Evolutionary conservation across 208 protist species (phyloP), one percentile per base, ranked within the genome.

Genomic region (Crithidia fasciculata): DNA sequence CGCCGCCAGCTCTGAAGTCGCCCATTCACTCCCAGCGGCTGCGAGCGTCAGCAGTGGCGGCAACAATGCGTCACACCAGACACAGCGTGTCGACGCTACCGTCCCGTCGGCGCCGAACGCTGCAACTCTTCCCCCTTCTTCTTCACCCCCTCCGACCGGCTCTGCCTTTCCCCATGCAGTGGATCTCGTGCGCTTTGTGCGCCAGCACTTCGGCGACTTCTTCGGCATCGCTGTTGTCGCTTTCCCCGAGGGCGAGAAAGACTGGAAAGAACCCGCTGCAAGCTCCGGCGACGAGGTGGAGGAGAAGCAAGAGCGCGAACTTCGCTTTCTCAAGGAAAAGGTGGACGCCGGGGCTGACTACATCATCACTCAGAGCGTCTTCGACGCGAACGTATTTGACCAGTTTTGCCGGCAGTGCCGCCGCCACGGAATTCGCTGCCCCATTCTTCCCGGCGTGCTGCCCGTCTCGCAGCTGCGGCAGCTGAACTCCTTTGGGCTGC

Each of bases 351-450:
- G 97, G 12, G 97, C 96, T 5, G 97, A 99, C 72, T 87, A 96
- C 64, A 90, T 99, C 74, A 92, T 99, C 50, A 98, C 97, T 2
- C 95, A 98, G 76, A 70, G 98, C 3, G 92, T 99, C 62, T 99
- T 98, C 63, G 95, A 98, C 52, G 84, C 76, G 4, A 66, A 83
- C 28, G 76, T 89, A 2, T 98, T 98, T 71, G 52, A 85, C 7
- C 53, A 92, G 12, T 98, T 97, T 49, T 81, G 85, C 15, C 50
- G 58, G 0, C 69, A 82, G 16, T 96, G 94, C 71, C 63, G 82
- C 36, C 70, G 66, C 0, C 60, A 81, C 47, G 95, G 95, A 18
- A 98, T 98, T 72, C 84, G 77, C 0, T 85, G 78, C 56, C 97
- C 95, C 40, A 97, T 98, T 53, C 63, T 98, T 4, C 93, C 96